Base-by-base conservation (phyloP, 2,329 filamentous ascomycete genomes). In the Colletotrichum lindemuthianum region DNA sequence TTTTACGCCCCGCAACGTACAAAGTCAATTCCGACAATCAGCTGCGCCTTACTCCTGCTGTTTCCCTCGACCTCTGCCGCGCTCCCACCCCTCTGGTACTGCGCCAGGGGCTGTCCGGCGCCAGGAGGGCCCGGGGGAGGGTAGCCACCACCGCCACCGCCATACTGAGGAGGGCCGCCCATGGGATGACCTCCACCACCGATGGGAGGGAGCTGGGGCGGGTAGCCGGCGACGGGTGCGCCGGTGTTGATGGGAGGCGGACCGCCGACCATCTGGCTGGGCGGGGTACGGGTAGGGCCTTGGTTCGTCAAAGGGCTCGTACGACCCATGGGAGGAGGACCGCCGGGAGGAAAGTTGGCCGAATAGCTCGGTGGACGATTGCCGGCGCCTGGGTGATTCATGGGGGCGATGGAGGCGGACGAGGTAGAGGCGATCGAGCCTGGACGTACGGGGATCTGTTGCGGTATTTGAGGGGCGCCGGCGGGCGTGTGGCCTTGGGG, bases 21-120 rank as follows among this genome's bases (percentile, higher is more conserved):
- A 84, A 99, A 99, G 80, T 99, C 96, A 76, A 99, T 98, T 70
- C 96, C 96, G 59, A 99, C 96, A 77, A 99, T 99, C 73, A 99
- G 84, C 82, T 98, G 96, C 57, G 96, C 92, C 84, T 97, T 97
- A 82, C 90, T 97, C 76, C 92, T 89, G 73, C 90, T 93, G 72
- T 90, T 92, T 65, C 92, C 94, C 72, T 97, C 93, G 40, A 97
- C 92, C 78, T 98, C 95, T 63, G 85, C 84, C 48, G 86, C 85
- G 13, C 82, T 81, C 71, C 80, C 80, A 71, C 78, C 76, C 67
- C 80, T 71, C 72, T 77, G 76, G 76, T 66, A 66, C 48, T 66
- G 63, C 48, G 52, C 52, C 57, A 65, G 32, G 80, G 69, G 70
- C 68, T 79, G 79, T 40, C 77, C 79, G 24, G 24, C 24, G 57